Evolutionary conservation across 371 early-diverging fungal species (phyloP), one percentile per base, ranked within the genome.

Genomic region (Mortierella sp.): DNA sequence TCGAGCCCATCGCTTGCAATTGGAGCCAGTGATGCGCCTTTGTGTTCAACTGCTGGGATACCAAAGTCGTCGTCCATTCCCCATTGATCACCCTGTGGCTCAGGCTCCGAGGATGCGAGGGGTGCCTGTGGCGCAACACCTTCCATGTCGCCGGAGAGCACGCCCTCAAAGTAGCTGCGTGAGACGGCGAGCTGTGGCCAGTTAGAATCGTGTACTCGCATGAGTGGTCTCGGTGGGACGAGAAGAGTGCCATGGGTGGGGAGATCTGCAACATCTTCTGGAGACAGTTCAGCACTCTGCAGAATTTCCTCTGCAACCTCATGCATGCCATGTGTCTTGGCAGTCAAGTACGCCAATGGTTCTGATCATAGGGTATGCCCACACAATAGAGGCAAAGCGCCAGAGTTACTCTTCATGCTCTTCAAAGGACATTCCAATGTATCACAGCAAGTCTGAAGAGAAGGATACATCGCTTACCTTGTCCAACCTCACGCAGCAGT

Each of bases 341-440:
- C 96, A 12, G 96, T 89, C 69, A 96, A 71, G 61, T 97, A 98
- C 3, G 98, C 98, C 51, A 98, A 85, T 34, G 92, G 90, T 5
- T 84, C 88, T 92, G 69, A 12, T 12, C 16, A 47, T 13, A 47
- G 48, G 19, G 21, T 9, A n/a, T 3, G 23, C 45, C 12, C 45
- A 18, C 26, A 48, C 26, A 26, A 24, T 10, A 21, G 8, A 48
- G 24, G 4, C 8, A 19, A 26, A 48, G 28, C 16, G 9, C 16
- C 3, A 48, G 3, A 7, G 49, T 12, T 48, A 23, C 34, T 34
- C 4, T 34, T 10, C 4, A 34, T 34, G 34, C 7, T 34, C 34
- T 34, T 10, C 34, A 7, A 34, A 34, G 7, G 10, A 34, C 34
- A 34, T 34, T 34, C 10, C 34, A 34, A 7, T 10, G 10, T 10